Evolutionary conservation across 441 rosid genomes (phyloP), one percentile per base, ranked within the genome.

Genomic region (Erysimum cheiri): DNA sequence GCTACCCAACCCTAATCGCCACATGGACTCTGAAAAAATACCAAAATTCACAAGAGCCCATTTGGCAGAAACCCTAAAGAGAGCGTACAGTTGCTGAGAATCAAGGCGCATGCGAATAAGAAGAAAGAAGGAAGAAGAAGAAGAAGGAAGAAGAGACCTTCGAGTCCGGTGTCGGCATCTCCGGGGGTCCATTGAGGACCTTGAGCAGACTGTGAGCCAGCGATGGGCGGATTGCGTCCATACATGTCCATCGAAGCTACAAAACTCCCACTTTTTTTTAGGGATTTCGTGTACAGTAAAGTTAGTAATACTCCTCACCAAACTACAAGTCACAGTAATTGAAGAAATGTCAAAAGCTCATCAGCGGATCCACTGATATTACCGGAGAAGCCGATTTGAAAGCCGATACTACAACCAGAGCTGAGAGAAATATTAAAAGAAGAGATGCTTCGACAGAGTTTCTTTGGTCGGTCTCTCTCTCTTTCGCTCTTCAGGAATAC

Each of bases 21-120:
- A 84, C 94, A 87, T 89, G n/a, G 96, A 87, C 57, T 91, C 97
- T 93, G 80, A n/a, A 79, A 70, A 17, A 24, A 4, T 1, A 52
- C 62, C 49, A 64, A 49, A 22, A 22, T 11, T 24, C 4, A 49
- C 4, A 5, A 10, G 4, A 19, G 4, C 54, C 9, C 11, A 78
- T 49, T 77, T 6, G 70, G 58, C 4, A n/a, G 60, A 68, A 75
- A 76, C 83, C 90, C 85, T 85, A 79, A 59, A 70, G n/a, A 15
- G 58, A 32, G 22, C 46, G 33, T 5, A 4, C 19, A 26, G 15
- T 28, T 4, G 48, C 40, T 14, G 64, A 53, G 26, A 59, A 26
- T 43, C 41, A 63, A 64, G 19, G 28, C 60, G 58, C 77, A 77
- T 71, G 76, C 69, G 75, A 59, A 11, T 69, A 40, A 62, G 17